phyloP scores from a whole-genome alignment of 495 filamentous ascomycete species.

The Neurospora sp. region DNA sequence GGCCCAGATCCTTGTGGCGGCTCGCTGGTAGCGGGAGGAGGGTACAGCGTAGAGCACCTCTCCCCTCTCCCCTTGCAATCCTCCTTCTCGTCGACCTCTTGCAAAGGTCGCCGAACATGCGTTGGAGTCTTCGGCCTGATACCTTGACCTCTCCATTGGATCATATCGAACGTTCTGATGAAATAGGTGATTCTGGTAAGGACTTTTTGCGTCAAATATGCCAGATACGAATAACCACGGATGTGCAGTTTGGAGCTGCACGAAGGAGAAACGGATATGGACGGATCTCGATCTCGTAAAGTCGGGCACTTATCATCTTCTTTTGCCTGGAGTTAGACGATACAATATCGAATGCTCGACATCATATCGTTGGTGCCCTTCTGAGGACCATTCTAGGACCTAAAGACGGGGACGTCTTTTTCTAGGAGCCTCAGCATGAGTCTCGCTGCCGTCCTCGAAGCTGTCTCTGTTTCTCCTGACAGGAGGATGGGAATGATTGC shows the following conservation, averaged over 20 bases:
- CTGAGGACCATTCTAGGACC: not conserved
- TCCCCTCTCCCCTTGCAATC: not conserved
- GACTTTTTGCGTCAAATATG: not conserved
- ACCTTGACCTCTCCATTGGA: slow-evolving; percentile 21
- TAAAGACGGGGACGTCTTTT: not conserved
- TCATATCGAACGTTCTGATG: slow-evolving; percentile 15
- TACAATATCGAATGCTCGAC: not conserved
- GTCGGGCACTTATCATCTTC: not conserved
- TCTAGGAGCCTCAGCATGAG: not conserved
- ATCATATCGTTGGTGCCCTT: too few species aligned
- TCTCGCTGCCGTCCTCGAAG: not conserved
- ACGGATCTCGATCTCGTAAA: too few species aligned
- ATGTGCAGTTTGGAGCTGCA: too few species aligned
- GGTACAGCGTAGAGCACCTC: slow-evolving; percentile 7
- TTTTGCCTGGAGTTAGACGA: not conserved
- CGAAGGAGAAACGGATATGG: too few species aligned
- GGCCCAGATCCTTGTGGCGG: slow-evolving; percentile 10
- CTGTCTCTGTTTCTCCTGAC: not conserved
- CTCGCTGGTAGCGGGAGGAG: slow-evolving; percentile 9
- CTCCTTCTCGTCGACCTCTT: slow-evolving; percentile 1
- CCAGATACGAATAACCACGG: not conserved
- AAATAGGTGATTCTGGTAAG: not conserved
- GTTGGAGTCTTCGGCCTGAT: slow-evolving; percentile 28
- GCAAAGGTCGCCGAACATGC: slow-evolving; percentile 36
- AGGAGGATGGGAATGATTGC: not conserved